phyloP scores from a whole-genome alignment of 805 yeast genomes.

The Cyberlindnera veronae region DNA sequence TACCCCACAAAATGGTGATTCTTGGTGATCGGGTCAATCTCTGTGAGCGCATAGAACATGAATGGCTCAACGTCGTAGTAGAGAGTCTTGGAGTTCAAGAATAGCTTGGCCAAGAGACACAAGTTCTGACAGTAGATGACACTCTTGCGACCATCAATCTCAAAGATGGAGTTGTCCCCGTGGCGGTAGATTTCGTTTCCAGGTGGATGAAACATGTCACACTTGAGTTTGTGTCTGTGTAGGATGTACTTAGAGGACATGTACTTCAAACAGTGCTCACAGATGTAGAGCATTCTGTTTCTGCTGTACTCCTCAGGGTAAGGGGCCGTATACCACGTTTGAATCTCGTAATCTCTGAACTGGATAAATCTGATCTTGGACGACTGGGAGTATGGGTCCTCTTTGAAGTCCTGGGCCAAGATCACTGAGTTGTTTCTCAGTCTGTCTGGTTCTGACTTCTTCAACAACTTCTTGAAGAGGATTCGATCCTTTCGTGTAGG shows the following conservation, averaged over 20 bases:
- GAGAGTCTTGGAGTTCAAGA: conserved; percentile 85
- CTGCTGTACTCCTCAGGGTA: conserved; percentile 82
- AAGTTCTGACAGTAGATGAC: conserved; percentile 83
- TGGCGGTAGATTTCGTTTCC: conserved; percentile 89
- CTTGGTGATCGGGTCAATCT: conserved; percentile 42
- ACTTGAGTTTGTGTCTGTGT: conserved; percentile 71
- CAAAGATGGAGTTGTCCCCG: conserved; percentile 70
- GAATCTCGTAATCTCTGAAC: conserved; percentile 69
- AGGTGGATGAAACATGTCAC: conserved; percentile 74
- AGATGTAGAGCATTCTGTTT: conserved; percentile 61
- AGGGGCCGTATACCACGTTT: conserved; percentile 91
- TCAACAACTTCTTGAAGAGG: conserved; percentile 41
- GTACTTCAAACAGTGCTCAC: conserved; percentile 82
- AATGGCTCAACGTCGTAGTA: conserved; percentile 96
- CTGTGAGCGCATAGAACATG: conserved; percentile 81
- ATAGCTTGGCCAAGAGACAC: conserved; percentile 84
- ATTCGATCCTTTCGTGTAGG: conserved; percentile 53
- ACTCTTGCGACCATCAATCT: conserved; percentile 86
- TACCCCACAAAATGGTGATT: conserved; percentile 87
- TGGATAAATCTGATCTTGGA: conserved; percentile 49
- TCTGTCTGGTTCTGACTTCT: conserved; percentile 38
- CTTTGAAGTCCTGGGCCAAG: conserved; percentile 19
- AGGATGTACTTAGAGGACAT: conserved; percentile 64
- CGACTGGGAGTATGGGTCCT: conserved; percentile 11
- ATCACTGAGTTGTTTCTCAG: conserved; percentile 34